Evolutionary conservation across 108 stramenopile species (phyloP).

Genomic region (Parietichytrium sp.): DNA sequence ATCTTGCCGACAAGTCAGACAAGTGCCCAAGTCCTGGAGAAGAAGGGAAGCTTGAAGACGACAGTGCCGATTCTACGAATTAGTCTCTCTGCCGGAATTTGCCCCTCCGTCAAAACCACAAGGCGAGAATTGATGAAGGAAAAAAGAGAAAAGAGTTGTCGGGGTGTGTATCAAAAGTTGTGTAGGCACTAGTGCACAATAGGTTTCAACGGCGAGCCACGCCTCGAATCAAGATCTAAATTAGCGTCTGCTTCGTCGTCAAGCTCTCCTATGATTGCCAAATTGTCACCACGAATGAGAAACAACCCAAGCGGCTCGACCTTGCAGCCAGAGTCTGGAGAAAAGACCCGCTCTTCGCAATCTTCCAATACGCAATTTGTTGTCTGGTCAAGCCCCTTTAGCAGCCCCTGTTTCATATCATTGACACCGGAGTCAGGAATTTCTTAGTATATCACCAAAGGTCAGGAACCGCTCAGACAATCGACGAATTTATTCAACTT

Average conservation of each 20-base stretch:
- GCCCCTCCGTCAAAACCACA: too few relatives aligned
- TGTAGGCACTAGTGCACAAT: background rate
- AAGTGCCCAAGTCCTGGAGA: too few relatives aligned
- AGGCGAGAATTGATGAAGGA: too few relatives aligned
- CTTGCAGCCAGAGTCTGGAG: conserved; percentile 11
- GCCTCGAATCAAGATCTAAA: background rate
- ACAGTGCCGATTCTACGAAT: too few relatives aligned
- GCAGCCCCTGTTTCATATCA: too few relatives aligned
- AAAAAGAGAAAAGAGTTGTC: background rate
- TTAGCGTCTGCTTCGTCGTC: conserved; percentile 26
- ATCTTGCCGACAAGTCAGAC: background rate
- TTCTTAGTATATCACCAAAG: too few relatives aligned
- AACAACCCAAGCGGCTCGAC: background rate
- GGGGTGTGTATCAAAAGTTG: background rate
- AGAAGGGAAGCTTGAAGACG: too few relatives aligned
- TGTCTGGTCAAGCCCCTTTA: background rate
- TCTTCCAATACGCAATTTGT: background rate
- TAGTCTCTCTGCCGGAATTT: too few relatives aligned
- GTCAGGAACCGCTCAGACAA: too few relatives aligned
- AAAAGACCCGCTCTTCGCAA: conserved; percentile 10
- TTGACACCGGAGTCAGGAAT: too few relatives aligned
- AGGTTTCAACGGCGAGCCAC: conserved; percentile 4
- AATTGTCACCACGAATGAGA: background rate
- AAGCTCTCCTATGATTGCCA: conserved; percentile 12
- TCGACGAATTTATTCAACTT: too few relatives aligned